Conservation (phyloP, 345 rosid genomes). For the Physaria fendleri region DNA sequence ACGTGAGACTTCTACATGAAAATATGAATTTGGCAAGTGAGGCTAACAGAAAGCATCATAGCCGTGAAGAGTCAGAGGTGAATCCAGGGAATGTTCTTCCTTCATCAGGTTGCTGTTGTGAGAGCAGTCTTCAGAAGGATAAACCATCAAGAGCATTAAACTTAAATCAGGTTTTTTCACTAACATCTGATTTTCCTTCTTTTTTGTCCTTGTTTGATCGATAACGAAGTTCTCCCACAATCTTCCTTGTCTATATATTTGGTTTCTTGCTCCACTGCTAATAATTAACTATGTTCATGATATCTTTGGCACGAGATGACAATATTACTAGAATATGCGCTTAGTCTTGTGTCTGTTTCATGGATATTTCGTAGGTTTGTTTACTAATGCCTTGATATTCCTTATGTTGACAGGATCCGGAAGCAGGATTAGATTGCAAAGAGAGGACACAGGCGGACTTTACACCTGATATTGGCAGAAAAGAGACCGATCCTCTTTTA, state of each 20-base stretch:
- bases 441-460: conserved; percentile 8
- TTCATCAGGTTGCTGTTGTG: conserved; percentile 27
- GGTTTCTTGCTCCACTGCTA: not conserved
- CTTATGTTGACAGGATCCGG: conserved; percentile 41
- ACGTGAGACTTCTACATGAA: conserved; percentile 36
- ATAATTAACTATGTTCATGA: not conserved
- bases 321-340: not conserved
- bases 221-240: no score
- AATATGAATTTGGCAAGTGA: conserved; percentile 42
- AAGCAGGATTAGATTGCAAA: conserved; percentile 24
- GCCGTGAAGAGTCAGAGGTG: conserved; percentile 13
- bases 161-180: conserved; percentile 43
- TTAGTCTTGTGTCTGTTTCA: not conserved
- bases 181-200: conserved; percentile 8
- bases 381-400: not conserved
- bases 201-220: no score
- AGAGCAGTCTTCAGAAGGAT: conserved; percentile 31
- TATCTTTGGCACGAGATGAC: not conserved
- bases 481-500: conserved; percentile 48
- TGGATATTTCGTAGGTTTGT: not conserved
- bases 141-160: conserved; percentile 31
- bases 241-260: conserved; percentile 3
- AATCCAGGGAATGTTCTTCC: conserved; percentile 16
- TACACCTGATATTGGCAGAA: conserved; percentile 17
- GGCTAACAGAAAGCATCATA: conserved; percentile 27